Evolutionary conservation across 164 flowering plant genomes (phyloP), one percentile per base, ranked within the genome.

Genomic region (Cinnamomum micranthum): DNA sequence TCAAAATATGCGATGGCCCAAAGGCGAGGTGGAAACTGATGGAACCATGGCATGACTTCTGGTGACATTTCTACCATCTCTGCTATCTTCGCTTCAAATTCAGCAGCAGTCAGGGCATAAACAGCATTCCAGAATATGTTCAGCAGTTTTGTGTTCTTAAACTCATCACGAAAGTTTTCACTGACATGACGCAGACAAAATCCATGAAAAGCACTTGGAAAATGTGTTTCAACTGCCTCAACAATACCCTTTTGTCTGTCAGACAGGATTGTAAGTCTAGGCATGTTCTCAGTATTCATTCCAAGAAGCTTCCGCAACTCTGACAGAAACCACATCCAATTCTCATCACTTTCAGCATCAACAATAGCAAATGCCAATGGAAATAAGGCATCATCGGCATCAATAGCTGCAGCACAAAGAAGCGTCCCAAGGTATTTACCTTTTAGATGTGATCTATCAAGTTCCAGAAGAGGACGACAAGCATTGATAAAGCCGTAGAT

Each of bases 51-150:
- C 71, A 92, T 65, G 24, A 92, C 89, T 74, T 92, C 97, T 71
- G 82, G 91, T 27, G 93, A 87, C 65, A 94, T 81, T 75, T 87
- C 94, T 47, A 84, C 85, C 98, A 94, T 94, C 85, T 94, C 98
- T 68, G 89, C 47, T 7, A 92, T 81, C 80, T 87, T 92, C 73
- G 84, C 81, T 60, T 94, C 96, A 81, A 94, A 94, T 77, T 94
- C 98, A 62, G 75, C 84, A n/a, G 91, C 71, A 2, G 98, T 92
- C 75, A 92, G 93, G 7, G 97, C 93, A 84, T 94, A 94, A 6
- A 89, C 98, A 70, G 98, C 97, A 85, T 86, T 94, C 98, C 98
- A 94, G 70, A 94, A 94, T 28, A 94, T 92, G 77, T 94, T 94
- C 68, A 86, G 85, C 79, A 86, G 71, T 68, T 86, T 85, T 33